These are phyloP conservation scores for Dissophora ornata DNA, from an alignment of 192 early-diverging fungal genomes.

Conservation along the genomic window DNA sequence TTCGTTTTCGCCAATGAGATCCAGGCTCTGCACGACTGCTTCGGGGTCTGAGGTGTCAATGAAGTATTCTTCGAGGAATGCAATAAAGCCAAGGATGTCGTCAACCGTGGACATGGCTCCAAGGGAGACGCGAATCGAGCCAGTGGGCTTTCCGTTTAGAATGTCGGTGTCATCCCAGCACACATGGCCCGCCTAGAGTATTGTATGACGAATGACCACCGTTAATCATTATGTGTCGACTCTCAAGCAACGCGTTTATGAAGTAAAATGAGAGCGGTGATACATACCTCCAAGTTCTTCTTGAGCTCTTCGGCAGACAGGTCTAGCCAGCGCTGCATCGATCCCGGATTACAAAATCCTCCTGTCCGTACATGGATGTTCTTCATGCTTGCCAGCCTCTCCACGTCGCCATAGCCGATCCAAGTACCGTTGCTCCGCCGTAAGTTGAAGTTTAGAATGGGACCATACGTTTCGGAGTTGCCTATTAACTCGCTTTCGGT, in stretches of 20 bases:
- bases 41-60: conserved; percentile 40
- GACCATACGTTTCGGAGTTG: conserved; percentile 59
- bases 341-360: conserved; percentile 86
- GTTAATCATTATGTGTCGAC: too few relatives aligned
- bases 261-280: neutral
- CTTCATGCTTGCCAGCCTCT: conserved; percentile 70
- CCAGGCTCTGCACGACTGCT: conserved; percentile 6
- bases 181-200: conserved; percentile 64
- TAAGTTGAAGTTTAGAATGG: conserved; percentile 79
- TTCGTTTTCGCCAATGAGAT: conserved; percentile 27
- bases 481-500: conserved; percentile 4
- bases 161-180: conserved; percentile 84
- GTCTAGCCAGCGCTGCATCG: conserved; percentile 72
- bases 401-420: conserved; percentile 75
- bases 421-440: conserved; percentile 61
- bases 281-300: conserved; percentile 56
- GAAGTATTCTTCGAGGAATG: conserved; percentile 73
- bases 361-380: conserved; percentile 79
- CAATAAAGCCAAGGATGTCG: conserved; percentile 68
- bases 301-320: conserved; percentile 65
- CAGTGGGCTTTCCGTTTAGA: conserved; percentile 74
- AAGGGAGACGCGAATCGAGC: conserved; percentile 81
- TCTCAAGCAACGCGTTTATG: too few relatives aligned
- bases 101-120: conserved; percentile 73
- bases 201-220: too few relatives aligned